Conservation (phyloP, 2,329 filamentous ascomycete genomes). For the Alternaria ventricosa region DNA sequence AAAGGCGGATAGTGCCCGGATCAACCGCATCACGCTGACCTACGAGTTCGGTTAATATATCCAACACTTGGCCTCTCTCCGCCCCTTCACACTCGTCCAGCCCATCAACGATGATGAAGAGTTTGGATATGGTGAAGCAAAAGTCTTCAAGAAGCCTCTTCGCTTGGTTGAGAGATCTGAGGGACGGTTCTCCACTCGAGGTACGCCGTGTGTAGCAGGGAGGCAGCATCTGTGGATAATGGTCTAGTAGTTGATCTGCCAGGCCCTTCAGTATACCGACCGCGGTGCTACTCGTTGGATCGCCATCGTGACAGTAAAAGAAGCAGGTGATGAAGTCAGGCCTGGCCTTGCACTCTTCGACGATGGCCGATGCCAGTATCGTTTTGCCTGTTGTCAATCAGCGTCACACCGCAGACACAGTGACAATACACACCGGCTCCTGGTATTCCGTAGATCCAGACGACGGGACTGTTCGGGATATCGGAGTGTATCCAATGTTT, state of each 20-base stretch:
- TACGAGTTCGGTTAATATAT: neutral
- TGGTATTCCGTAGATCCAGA: neutral
- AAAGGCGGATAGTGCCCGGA: neutral
- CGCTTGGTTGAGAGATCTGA: neutral
- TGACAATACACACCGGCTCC: rapidly evolving
- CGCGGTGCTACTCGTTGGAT: neutral
- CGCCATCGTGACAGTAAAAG: neutral
- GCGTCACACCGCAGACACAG: neutral
- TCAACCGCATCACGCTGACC: neutral
- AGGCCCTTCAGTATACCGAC: neutral
- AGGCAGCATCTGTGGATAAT: neutral
- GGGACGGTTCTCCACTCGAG: neutral
- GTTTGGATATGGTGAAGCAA: neutral
- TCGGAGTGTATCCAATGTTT: neutral
- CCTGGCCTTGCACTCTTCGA: neutral
- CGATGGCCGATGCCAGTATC: neutral
- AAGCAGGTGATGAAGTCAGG: neutral
- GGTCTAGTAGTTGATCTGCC: neutral
- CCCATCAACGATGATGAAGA: neutral
- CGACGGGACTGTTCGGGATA: neutral
- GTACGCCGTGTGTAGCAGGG: neutral
- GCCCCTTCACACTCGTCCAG: neutral
- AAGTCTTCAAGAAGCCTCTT: neutral
- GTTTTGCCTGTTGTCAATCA: neutral
- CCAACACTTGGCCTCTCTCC: neutral